Conservation (phyloP, 208 protist species). For the Leishmania martiniquensis region DNA sequence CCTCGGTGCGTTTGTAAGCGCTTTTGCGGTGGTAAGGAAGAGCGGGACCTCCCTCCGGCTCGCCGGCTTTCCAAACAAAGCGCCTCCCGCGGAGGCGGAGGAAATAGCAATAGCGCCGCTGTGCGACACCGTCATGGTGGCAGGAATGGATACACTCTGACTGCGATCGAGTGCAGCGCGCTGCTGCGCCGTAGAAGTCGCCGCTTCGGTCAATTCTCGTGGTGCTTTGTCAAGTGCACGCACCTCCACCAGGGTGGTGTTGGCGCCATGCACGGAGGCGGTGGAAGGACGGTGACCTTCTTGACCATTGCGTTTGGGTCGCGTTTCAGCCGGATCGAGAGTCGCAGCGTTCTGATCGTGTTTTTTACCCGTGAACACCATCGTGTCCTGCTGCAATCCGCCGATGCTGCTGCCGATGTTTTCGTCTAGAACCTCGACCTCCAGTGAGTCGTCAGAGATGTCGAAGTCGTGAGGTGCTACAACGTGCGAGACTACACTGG, state of each 20-base stretch:
- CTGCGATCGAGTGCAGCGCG: constrained; percentile 14
- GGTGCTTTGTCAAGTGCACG: not conserved
- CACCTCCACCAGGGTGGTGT: not conserved
- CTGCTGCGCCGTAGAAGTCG: constrained; percentile 9
- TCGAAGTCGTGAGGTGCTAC: not conserved
- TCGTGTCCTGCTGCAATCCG: not conserved
- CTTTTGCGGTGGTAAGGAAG: not conserved
- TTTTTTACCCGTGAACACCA: not conserved
- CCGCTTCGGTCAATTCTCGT: not conserved
- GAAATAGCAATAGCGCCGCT: not conserved
- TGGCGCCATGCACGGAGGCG: constrained; percentile 11
- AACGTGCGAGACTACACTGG: not conserved
- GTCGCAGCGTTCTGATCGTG: not conserved
- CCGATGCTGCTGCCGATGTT: not conserved
- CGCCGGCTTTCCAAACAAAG: not conserved
- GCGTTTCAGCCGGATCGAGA: not conserved
- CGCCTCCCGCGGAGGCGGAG: not conserved
- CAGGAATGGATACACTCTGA: constrained; percentile 1
- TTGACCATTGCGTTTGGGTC: not conserved
- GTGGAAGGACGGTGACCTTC: constrained; percentile 21
- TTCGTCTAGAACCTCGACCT: constrained; percentile 33
- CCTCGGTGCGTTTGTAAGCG: not conserved
- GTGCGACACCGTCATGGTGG: too few relatives aligned
- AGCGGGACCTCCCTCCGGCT: not conserved
- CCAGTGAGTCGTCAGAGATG: constrained; percentile 31